Conservation (phyloP, 257 asterid genomes). For the Salvia splendens region DNA sequence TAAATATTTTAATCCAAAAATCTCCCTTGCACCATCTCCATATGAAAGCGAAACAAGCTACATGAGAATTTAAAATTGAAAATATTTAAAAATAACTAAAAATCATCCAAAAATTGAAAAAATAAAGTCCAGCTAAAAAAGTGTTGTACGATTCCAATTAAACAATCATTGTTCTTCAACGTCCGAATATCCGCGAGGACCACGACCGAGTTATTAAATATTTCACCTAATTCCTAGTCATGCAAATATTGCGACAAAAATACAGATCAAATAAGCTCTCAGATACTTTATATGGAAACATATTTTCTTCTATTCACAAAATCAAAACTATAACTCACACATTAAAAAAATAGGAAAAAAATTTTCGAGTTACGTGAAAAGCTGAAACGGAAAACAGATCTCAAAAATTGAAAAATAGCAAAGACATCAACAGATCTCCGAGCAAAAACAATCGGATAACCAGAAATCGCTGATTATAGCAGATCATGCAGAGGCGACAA, state of each 20-base stretch:
- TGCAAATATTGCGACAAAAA: constrained; percentile 3
- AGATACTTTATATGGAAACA: background rate
- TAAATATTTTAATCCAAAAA: background rate
- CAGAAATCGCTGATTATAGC: background rate
- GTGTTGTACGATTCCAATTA: background rate
- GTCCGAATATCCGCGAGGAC: background rate
- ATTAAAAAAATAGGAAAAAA: too few relatives aligned
- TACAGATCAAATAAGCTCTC: background rate
- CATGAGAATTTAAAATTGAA: background rate
- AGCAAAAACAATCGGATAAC: background rate
- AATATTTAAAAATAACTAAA: background rate
- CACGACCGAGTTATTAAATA: background rate
- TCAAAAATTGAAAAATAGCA: background rate
- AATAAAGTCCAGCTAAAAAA: background rate
- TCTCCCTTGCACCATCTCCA: background rate
- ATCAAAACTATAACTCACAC: background rate
- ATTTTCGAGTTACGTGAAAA: background rate
- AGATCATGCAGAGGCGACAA: constrained; percentile 2
- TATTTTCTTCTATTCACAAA: background rate
- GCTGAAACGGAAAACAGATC: constrained; percentile 13
- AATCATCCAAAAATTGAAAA: background rate
- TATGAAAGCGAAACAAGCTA: background rate
- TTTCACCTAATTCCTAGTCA: constrained; percentile 15
- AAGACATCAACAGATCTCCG: constrained; percentile 24
- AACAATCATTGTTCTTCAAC: constrained; percentile 1